phyloP scores from a whole-genome alignment of 257 asterid species.

The Nicotiana sylvestris region DNA sequence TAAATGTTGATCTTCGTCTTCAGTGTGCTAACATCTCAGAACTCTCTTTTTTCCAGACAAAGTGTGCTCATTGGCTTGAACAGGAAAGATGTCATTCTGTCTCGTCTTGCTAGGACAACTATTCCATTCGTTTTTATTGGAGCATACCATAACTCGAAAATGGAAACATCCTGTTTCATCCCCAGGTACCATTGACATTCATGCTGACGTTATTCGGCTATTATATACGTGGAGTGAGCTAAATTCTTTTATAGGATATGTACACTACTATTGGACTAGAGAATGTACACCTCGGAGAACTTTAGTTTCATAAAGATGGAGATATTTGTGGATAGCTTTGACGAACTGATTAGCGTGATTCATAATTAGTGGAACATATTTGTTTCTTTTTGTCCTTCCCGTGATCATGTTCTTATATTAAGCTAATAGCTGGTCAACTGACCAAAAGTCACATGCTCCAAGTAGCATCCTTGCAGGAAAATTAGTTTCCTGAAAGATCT shows the following conservation, averaged over 20 bases:
- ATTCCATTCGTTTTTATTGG: not conserved
- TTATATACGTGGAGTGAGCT: not conserved
- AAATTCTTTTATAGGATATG: constrained; percentile 3
- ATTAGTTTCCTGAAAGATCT: too few species aligned
- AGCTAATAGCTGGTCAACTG: too few species aligned
- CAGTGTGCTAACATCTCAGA: not conserved
- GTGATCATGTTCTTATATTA: not conserved
- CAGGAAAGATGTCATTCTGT: constrained; percentile 3
- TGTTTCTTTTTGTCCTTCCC: not conserved
- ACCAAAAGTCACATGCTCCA: too few species aligned
- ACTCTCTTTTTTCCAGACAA: constrained; percentile 42
- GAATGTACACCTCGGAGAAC: not conserved
- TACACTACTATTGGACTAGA: constrained; percentile 8
- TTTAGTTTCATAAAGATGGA: not conserved
- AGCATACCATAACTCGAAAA: not conserved
- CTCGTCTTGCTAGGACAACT: not conserved
- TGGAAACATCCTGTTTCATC: not conserved
- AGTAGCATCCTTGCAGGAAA: too few species aligned
- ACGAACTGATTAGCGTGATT: not conserved
- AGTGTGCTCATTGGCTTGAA: constrained; percentile 66
- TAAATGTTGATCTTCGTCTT: not conserved
- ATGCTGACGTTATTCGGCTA: constrained; percentile 2
- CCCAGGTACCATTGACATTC: constrained; percentile 3
- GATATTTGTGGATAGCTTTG: not conserved
- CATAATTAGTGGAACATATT: not conserved